Evolutionary conservation across 2,329 filamentous ascomycete genomes (phyloP).

Genomic region (Didymella arachidicola): DNA sequence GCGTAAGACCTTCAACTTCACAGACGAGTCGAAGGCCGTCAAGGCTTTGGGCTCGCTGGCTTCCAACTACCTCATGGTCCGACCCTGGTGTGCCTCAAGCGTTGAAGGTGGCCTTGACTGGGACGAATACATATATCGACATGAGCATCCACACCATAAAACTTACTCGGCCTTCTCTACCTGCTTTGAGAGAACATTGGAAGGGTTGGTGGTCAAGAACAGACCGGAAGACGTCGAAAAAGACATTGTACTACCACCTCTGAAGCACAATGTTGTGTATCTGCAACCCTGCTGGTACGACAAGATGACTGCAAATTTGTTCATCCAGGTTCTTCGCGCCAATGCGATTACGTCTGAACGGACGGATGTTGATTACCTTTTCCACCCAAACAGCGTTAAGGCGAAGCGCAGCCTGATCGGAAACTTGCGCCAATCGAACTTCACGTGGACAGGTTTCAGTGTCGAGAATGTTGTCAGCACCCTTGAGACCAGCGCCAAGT

Average conservation of each 20-base stretch:
- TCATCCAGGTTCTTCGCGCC: conserved; percentile 81
- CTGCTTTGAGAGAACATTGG: conserved; percentile 73
- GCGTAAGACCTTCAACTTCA: conserved; percentile 50
- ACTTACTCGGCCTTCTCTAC: conserved; percentile 64
- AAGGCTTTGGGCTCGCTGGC: conserved; percentile 71
- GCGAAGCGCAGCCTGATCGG: conserved; percentile 72
- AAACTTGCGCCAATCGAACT: conserved; percentile 83
- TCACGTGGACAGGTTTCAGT: conserved; percentile 83
- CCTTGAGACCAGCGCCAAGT: conserved; percentile 71
- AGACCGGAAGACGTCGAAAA: conserved; percentile 72
- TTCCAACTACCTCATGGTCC: conserved; percentile 74
- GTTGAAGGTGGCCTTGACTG: conserved; percentile 72
- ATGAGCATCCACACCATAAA: conserved; percentile 58
- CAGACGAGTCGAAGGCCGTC: conserved; percentile 54
- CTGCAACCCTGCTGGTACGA: conserved; percentile 87
- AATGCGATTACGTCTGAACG: conserved; percentile 91
- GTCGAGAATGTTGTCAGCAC: conserved; percentile 68
- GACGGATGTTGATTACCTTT: conserved; percentile 85
- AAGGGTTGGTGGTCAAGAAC: conserved; percentile 83
- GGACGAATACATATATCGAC: conserved; percentile 71
- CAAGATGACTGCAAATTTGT: conserved; percentile 81
- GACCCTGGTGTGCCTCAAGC: conserved; percentile 76
- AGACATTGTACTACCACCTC: conserved; percentile 71
- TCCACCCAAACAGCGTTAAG: conserved; percentile 76
- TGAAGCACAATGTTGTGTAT: conserved; percentile 74